Base-by-base conservation (phyloP, 2,329 filamentous ascomycete species). In the Penicillium sp. region DNA sequence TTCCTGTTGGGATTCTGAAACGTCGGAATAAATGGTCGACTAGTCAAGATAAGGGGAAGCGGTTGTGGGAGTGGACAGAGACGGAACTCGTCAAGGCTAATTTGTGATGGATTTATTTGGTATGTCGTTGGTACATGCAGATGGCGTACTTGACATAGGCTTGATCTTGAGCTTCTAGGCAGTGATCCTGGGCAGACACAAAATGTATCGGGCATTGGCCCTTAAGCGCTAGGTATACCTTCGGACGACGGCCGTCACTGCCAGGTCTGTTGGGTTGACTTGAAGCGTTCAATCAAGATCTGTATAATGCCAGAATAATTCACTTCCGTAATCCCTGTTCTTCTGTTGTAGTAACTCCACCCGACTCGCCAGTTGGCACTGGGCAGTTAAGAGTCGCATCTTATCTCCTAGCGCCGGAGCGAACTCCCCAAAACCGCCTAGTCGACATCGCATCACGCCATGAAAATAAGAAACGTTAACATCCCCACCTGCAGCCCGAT, bases 61-160 rank as follows among this genome's bases (percentile, higher is more conserved):
- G 51, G 7, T 18, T 69, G 18, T 70, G 66, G 66, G 64, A 65
- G n/a, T 70, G 66, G 67, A 68, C 62, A 6, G 65, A 68, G 36
- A 40, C 52, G 30, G 65, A 70, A 43, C 40, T 68, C 11, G 41
- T 43, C 28, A 60, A 57, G 14, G 52, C 52, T 41, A 29, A 39
- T 44, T 14, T 52, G n/a, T 49, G 25, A n/a, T n/a, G n/a, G n/a
- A 49, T 46, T 14, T 10, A 9, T 14, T 28, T 10, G 4, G 4
- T 25, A 25, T 25, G 5, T 25, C 8, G 22, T 25, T 25, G 22
- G 22, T 25, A 25, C 19, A 22, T n/a, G n/a, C n/a, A n/a, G n/a
- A n/a, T 22, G 19, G 22, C 8, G 22, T 25, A 25, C 4, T 7
- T 25, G 7, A 25, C 22, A 25, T 7, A 25, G 22, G 22, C 22